phyloP scores from a whole-genome alignment of 1,139 yeast genomes.

The Saccharomyces hybrid region DNA sequence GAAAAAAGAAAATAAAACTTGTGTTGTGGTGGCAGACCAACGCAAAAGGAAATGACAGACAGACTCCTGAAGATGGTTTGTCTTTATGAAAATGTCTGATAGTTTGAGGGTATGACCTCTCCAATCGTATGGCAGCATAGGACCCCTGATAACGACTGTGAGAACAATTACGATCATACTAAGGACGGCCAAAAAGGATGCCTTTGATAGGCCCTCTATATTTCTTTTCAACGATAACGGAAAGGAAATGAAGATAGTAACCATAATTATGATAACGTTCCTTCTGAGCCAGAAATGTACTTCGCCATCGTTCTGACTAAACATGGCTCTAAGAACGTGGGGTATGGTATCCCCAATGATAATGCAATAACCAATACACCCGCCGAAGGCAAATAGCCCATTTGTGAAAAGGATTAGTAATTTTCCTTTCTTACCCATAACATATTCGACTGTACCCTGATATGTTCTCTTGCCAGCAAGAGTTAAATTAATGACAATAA shows the following conservation, averaged over 20 bases:
- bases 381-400: constrained; percentile 88
- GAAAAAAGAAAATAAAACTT: constrained; percentile 81
- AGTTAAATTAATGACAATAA: constrained; percentile 78
- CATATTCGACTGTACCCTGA: constrained; percentile 75
- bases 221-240: constrained; percentile 77
- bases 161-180: constrained; percentile 76
- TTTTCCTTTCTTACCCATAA: constrained; percentile 72
- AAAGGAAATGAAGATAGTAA: constrained; percentile 66
- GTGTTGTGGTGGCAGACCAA: constrained; percentile 94
- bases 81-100: constrained; percentile 49
- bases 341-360: constrained; percentile 94
- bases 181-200: constrained; percentile 75
- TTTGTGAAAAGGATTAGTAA: constrained; percentile 64
- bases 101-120: constrained; percentile 41
- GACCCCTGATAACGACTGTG: constrained; percentile 69
- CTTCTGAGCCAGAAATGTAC: constrained; percentile 37
- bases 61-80: constrained; percentile 78
- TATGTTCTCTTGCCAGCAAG: constrained; percentile 69
- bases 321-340: constrained; percentile 66
- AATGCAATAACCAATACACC: constrained; percentile 87
- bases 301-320: constrained; percentile 40
- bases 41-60: constrained; percentile 88
- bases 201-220: constrained; percentile 80
- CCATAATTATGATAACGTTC: constrained; percentile 58
- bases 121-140: constrained; percentile 42